Evolutionary conservation across 2,329 filamentous ascomycete genomes (phyloP).

Genomic region (Penicillium sp.): DNA sequence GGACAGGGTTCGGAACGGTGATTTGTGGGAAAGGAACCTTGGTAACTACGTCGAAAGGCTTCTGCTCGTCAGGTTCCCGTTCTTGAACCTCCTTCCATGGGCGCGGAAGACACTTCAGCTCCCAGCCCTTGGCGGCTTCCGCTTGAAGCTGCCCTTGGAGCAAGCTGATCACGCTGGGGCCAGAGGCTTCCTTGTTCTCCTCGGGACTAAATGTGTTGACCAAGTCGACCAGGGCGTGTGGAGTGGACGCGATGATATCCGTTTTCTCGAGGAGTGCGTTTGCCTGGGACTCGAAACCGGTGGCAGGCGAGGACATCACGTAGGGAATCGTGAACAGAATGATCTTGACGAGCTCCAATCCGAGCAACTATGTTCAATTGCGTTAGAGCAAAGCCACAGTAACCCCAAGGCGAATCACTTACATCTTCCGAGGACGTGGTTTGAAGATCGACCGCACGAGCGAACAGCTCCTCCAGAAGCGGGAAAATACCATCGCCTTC

Average conservation of each 20-base stretch:
- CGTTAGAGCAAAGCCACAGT: conserved; percentile 12
- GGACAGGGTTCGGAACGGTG: conserved; percentile 70
- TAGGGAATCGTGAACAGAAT: conserved; percentile 95
- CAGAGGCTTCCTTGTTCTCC: conserved; percentile 59
- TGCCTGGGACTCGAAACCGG: conserved; percentile 70
- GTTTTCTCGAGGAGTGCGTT: conserved; percentile 85
- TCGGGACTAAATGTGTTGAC: conserved; percentile 77
- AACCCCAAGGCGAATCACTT: conserved; percentile 39
- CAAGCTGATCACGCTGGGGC: conserved; percentile 72
- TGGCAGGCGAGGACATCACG: conserved; percentile 70
- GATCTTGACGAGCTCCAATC: conserved; percentile 89
- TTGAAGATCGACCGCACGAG: conserved; percentile 85
- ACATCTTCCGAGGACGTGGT: conserved; percentile 91
- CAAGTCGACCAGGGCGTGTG: conserved; percentile 77
- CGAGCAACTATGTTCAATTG: conserved; percentile 50
- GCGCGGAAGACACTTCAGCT: conserved; percentile 63
- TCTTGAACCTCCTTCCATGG: conserved; percentile 47
- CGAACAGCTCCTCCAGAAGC: conserved; percentile 85
- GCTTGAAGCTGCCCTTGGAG: conserved; percentile 81
- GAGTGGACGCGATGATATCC: conserved; percentile 86
- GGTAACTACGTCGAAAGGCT: conserved; percentile 57
- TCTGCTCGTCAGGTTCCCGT: conserved; percentile 48
- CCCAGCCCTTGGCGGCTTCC: conserved; percentile 74
- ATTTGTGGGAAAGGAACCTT: conserved; percentile 80
- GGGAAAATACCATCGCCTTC: conserved; percentile 83